Base-by-base conservation (phyloP, 768 basidiomycete species). In the Trametes cinnabarina region DNA sequence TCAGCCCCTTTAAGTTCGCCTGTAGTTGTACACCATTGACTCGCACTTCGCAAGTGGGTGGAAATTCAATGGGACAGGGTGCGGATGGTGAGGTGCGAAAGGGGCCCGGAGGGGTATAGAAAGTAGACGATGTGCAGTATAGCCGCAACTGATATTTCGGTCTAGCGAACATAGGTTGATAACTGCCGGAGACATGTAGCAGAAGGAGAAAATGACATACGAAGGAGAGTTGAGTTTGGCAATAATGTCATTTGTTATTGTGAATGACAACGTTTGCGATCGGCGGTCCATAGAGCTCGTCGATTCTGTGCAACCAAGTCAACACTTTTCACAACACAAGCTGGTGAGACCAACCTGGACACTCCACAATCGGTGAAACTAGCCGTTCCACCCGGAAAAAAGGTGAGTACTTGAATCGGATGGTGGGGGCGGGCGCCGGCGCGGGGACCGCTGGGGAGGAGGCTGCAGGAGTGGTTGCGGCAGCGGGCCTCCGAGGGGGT, bases 1-100 rank as follows among this genome's bases (percentile, higher is more conserved):
- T 97, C 69, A 96, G 74, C 4, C 94, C 94, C 71, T 93, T 93
- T 61, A 94, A 71, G 70, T 88, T 94, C 35, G 87, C 91, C 19
- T 76, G 76, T 28, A 96, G 74, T 52, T 83, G 78, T 2, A 76
- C 76, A 53, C 75, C 79, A 71, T 97, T 96, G 37, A 95, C 83
- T 67, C 92, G 87, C 49, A 95, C 87, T 82, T 97, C 94, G 68
- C 90, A 94, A 9, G 90, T 90, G 8, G 87, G 85, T 22, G 94
- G 94, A 65, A 96, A 97, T 76, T 97, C 94, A 47, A 96, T 84
- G 4, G 84, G 90, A 67, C 89, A 91, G 17, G 84, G 82, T 17
- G 74, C 70, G 42, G 72, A 65, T 55, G 72, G 25, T 3, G 56
- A 75, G 5, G 80, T 71, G 49, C 87, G 76, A 64, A 88, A 88